Evolutionary conservation across 1,139 yeast species (phyloP).

Genomic region (Saccharomyces hybrid): DNA sequence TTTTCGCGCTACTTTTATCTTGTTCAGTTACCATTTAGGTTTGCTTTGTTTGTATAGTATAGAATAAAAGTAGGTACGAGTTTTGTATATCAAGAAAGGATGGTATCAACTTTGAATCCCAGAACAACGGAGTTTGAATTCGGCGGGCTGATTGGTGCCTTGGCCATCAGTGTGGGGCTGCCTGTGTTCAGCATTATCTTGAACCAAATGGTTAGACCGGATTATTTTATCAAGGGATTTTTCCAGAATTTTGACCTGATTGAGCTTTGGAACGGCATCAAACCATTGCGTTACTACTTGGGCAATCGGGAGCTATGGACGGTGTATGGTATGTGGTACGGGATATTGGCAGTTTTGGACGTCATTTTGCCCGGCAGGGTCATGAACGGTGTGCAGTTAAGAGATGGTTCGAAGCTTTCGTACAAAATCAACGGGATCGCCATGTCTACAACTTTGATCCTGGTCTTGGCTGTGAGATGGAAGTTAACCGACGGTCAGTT

Average conservation of each 20-base stretch:
- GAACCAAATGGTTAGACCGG: constrained; percentile 50
- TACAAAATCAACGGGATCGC: constrained; percentile 79
- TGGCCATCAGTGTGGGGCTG: constrained; percentile 55
- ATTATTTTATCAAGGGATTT: constrained; percentile 46
- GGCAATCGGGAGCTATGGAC: constrained; percentile 42
- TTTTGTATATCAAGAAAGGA: background rate
- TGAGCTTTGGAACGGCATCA: constrained; percentile 30
- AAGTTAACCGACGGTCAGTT: constrained; percentile 44
- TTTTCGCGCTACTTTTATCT: background rate
- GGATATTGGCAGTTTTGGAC: constrained; percentile 55
- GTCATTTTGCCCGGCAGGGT: constrained; percentile 63
- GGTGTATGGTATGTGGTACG: constrained; percentile 71
- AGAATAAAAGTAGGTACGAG: background rate
- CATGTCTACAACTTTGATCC: constrained; percentile 43
- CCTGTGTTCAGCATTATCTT: constrained; percentile 57
- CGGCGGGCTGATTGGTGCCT: constrained; percentile 68
- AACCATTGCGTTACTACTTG: constrained; percentile 28
- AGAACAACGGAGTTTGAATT: constrained; percentile 65
- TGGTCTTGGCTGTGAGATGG: constrained; percentile 45
- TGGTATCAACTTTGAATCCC: constrained; percentile 48
- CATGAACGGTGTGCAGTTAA: constrained; percentile 57
- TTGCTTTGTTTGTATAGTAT: background rate
- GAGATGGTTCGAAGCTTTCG: constrained; percentile 64
- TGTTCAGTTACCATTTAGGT: background rate
- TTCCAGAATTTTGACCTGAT: constrained; percentile 37